Percentiles rank a stretch among this genome's conserved stretches.
Conservation (phyloP, 768 basidiomycete species). For the Dendrothele bispora region DNA sequence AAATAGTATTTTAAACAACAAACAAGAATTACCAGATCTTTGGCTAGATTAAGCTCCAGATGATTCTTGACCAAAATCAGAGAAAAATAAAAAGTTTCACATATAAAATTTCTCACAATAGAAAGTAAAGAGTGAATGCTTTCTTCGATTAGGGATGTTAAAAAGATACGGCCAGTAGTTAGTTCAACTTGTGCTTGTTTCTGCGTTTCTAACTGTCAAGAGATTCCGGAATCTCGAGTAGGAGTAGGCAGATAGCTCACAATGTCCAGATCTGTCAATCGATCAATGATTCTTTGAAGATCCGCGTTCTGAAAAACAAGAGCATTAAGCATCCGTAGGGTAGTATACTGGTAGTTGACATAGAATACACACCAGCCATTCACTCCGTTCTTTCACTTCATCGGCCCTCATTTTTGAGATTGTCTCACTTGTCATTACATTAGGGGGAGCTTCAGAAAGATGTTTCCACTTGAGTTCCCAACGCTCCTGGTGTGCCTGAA, state of each 20-base stretch:
- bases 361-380: not conserved
- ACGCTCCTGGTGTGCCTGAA: conserved; percentile 7
- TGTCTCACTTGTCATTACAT: not conserved
- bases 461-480: conserved; percentile 15
- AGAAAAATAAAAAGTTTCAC: not conserved
- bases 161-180: not conserved
- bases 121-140: not conserved
- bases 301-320: not conserved
- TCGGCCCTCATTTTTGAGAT: not conserved
- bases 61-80: not conserved
- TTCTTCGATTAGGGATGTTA: not conserved
- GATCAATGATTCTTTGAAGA: not conserved
- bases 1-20: not conserved
- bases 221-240: too few relatives aligned
- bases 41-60: not conserved
- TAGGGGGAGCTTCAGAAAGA: conserved; percentile 1
- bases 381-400: conserved; percentile 2
- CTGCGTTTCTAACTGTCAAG: not conserved
- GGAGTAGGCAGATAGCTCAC: not conserved
- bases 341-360: not conserved
- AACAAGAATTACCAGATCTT: not conserved
- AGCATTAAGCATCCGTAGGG: not conserved
- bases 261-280: not conserved
- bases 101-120: not conserved
- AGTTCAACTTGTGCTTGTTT: not conserved